These are phyloP conservation scores for Rhodomyrtus psidioides DNA, from an alignment of 441 rosid genomes.

Conservation along the genomic window DNA sequence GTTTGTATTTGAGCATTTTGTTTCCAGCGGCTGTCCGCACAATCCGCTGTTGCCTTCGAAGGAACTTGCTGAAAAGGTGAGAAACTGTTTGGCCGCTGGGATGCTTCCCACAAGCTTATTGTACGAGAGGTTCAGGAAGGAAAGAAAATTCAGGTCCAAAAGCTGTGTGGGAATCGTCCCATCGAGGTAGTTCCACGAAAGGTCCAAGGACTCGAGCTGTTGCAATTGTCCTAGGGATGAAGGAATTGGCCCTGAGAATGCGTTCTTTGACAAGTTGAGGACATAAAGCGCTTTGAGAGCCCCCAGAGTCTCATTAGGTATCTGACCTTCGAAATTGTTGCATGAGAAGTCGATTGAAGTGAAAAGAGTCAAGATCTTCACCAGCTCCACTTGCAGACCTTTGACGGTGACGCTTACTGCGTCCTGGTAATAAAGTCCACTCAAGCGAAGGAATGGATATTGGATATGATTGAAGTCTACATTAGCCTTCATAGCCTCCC, in stretches of 20 bases:
- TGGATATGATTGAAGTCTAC: constrained; percentile 12
- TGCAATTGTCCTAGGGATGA: background rate
- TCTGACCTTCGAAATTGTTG: constrained; percentile 23
- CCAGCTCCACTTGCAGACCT: constrained; percentile 31
- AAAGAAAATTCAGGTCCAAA: constrained; percentile 23
- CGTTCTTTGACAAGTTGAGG: constrained; percentile 30
- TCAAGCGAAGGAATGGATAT: background rate
- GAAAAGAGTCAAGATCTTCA: constrained; percentile 37
- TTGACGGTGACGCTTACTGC: constrained; percentile 35
- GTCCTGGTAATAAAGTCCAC: constrained; percentile 20
- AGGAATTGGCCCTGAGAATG: constrained; percentile 20
- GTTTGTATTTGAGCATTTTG: background rate
- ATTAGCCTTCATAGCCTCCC: constrained; percentile 36
- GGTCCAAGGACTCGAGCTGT: constrained; percentile 38
- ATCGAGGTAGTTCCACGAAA: constrained; percentile 11
- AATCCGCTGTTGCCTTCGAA: constrained; percentile 23
- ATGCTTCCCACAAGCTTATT: constrained; percentile 35
- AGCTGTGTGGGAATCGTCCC: constrained; percentile 28
- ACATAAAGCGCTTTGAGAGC: constrained; percentile 7
- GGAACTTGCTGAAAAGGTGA: constrained; percentile 16
- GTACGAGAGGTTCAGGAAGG: constrained; percentile 22
- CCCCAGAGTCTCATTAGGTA: constrained; percentile 30
- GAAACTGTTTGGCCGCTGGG: constrained; percentile 22
- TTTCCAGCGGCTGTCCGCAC: constrained; percentile 32
- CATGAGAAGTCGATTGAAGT: constrained; percentile 31